A percentile compares a stretch with the other conserved stretches of the same genome.
phyloP scores from a whole-genome alignment of 1,284 basidiomycete species.

The Tilletia walkeri region DNA sequence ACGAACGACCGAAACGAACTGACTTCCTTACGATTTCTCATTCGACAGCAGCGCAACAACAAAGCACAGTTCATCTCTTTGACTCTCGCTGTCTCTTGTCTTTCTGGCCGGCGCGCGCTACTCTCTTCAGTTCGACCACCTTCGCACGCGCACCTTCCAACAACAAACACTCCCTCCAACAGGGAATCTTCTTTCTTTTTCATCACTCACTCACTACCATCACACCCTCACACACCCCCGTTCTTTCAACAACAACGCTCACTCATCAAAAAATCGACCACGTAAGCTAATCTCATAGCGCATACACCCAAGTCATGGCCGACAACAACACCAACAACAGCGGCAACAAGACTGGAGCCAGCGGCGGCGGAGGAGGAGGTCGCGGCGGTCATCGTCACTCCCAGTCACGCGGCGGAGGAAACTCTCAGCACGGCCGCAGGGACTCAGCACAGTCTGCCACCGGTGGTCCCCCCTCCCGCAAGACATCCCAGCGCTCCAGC shows the following conservation, averaged over 20 bases:
- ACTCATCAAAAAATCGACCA: neutral
- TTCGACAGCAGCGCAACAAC: neutral
- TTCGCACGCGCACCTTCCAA: too few relatives aligned
- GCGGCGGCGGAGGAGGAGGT: neutral
- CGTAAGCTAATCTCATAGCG: neutral
- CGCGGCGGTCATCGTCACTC: constrained; percentile 10
- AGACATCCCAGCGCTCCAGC: neutral
- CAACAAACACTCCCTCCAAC: neutral
- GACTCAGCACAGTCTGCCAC: neutral
- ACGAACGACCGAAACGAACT: too few relatives aligned
- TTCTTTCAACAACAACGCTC: neutral
- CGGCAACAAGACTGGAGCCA: constrained; percentile 2
- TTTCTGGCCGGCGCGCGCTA: too few relatives aligned
- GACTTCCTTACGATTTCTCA: neutral
- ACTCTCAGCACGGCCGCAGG: neutral
- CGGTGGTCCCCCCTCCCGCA: neutral
- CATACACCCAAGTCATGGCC: neutral
- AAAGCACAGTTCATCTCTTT: too few relatives aligned
- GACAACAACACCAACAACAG: neutral
- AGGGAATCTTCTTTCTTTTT: neutral
- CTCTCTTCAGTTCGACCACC: too few relatives aligned
- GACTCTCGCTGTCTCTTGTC: too few relatives aligned
- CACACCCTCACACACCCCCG: neutral
- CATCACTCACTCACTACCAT: neutral
- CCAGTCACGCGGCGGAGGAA: constrained; percentile 9